Evolutionary conservation across 176 grass and related monocot species (phyloP).

Genomic region (Raddia guianensis): DNA sequence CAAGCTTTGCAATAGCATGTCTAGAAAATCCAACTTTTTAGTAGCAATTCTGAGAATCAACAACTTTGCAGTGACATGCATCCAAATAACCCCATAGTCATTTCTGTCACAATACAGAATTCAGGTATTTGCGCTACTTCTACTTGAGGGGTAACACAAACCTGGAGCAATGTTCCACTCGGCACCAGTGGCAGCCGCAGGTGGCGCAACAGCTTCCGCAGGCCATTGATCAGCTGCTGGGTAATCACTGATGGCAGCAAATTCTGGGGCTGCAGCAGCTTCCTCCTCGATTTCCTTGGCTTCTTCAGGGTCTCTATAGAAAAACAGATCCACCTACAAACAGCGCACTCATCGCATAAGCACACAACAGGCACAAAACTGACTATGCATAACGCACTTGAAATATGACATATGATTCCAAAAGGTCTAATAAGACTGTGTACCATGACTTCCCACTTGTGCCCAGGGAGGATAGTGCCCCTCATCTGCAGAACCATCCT

Average conservation of each 20-base stretch:
- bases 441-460: slow-evolving; percentile 98
- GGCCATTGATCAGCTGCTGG: slow-evolving; percentile 59
- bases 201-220: slow-evolving; percentile 36
- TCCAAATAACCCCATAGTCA: background rate
- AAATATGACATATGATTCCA: too few relatives aligned
- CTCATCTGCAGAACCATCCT: slow-evolving; percentile 95
- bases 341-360: background rate
- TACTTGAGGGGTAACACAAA: slow-evolving; percentile 33
- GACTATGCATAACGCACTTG: background rate
- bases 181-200: slow-evolving; percentile 32
- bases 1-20: too few relatives aligned
- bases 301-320: slow-evolving; percentile 94
- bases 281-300: slow-evolving; percentile 92
- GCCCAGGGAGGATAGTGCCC: slow-evolving; percentile 74
- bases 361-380: background rate
- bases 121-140: background rate
- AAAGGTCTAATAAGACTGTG: background rate
- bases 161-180: slow-evolving; percentile 63
- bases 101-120: background rate
- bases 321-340: slow-evolving; percentile 85
- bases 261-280: slow-evolving; percentile 60
- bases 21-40: too few relatives aligned
- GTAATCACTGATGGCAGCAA: slow-evolving; percentile 57
- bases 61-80: too few relatives aligned
- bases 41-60: too few relatives aligned